phyloP scores from a whole-genome alignment of 2,329 filamentous ascomycete genomes.

The Colletotrichum euphorbiae region DNA sequence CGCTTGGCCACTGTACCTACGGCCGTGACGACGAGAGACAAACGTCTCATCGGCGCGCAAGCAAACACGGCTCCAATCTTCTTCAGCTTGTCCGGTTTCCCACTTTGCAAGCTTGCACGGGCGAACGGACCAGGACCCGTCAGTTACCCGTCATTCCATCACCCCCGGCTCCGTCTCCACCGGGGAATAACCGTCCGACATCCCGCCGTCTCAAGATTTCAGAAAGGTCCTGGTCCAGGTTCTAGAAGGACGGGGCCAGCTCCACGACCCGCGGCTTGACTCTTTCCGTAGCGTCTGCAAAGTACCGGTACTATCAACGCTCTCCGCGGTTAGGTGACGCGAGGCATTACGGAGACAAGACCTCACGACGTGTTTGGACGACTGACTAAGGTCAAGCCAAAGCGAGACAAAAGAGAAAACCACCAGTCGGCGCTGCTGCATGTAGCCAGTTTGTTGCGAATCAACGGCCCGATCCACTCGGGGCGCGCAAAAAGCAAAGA shows the following conservation, averaged over 20 bases:
- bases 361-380: constrained; percentile 10
- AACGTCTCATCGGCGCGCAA: background rate
- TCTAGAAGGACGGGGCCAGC: constrained; percentile 35
- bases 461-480: constrained; percentile 34
- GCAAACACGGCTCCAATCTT: constrained; percentile 7
- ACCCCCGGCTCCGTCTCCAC: constrained; percentile 32
- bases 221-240: constrained; percentile 30
- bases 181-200: constrained; percentile 35
- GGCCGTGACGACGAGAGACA: background rate
- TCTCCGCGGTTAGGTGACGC: constrained; percentile 6
- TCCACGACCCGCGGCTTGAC: constrained; percentile 16
- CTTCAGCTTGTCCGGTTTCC: constrained; percentile 7
- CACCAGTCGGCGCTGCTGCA: constrained; percentile 10
- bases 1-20: background rate
- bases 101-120: background rate
- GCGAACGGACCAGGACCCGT: constrained; percentile 12
- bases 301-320: constrained; percentile 5
- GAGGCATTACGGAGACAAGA: constrained; percentile 5
- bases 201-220: constrained; percentile 39
- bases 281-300: constrained; percentile 10
- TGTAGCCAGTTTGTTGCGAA: constrained; percentile 6
- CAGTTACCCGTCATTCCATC: constrained; percentile 31
- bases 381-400: constrained; percentile 9
- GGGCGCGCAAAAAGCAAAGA: constrained; percentile 7
- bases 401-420: background rate